Percentiles rank a stretch among this genome's conserved stretches.
These are phyloP conservation scores for Auricularia auricula-judae DNA, from an alignment of 768 basidiomycete species.

Conservation along the genomic window DNA sequence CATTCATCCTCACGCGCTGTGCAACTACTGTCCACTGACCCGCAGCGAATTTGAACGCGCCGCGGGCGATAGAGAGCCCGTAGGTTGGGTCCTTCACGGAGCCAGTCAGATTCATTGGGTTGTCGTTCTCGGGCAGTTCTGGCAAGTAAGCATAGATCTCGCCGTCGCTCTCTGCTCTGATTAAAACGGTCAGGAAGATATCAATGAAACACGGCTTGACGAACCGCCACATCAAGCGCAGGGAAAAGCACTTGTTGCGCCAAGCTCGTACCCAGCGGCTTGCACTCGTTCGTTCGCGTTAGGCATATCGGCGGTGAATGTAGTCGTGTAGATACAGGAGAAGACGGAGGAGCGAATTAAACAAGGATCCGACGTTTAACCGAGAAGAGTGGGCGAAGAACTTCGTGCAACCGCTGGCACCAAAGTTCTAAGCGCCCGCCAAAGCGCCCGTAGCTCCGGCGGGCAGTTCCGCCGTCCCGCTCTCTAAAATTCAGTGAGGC, in stretches of 20 bases:
- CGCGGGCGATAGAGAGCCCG: constrained; percentile 59
- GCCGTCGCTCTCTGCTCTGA: constrained; percentile 40
- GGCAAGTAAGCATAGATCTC: constrained; percentile 69
- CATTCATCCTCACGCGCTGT: constrained; percentile 62
- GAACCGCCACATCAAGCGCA: constrained; percentile 64
- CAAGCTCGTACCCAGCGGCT: no score
- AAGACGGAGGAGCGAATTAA: no score
- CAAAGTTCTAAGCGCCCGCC: no score
- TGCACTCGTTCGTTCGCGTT: no score
- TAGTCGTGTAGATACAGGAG: no score
- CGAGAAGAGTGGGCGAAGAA: no score
- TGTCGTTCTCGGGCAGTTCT: constrained; percentile 28
- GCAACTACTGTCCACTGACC: constrained; percentile 60
- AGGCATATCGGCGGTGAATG: no score
- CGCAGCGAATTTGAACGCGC: constrained; percentile 49
- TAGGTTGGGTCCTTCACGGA: constrained; percentile 52
- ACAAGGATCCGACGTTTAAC: no score
- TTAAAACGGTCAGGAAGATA: not conserved
- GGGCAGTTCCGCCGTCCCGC: no score
- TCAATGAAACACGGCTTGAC: constrained; percentile 1
- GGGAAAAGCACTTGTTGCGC: constrained; percentile 48
- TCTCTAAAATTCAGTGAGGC: no score
- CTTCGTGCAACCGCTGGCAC: no score
- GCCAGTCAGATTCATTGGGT: constrained; percentile 36
- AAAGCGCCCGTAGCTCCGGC: no score